Conservation (phyloP, 2,329 filamentous ascomycete species). For the Neopestalotiopsis sp. region DNA sequence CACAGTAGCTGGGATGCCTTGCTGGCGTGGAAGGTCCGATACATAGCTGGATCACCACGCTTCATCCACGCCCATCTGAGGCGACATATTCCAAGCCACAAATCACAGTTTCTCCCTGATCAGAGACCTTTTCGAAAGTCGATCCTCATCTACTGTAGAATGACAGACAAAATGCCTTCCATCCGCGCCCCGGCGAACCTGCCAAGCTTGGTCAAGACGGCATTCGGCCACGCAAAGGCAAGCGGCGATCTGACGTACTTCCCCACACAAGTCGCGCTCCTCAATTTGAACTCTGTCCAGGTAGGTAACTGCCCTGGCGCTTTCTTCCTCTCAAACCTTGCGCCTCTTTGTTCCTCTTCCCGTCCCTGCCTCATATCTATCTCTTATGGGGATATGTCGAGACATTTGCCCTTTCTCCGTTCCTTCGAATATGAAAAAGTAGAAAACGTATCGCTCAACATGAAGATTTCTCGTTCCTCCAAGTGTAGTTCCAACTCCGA, state of each 20-base stretch:
- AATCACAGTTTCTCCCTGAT: background rate
- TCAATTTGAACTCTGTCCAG: slow-evolving; percentile 48
- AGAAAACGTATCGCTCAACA: background rate
- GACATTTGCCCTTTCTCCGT: background rate
- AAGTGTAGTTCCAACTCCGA: slow-evolving; percentile 71
- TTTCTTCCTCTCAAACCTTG: background rate
- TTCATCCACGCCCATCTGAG: too few species aligned
- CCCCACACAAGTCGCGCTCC: slow-evolving; percentile 57
- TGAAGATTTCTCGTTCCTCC: too few species aligned
- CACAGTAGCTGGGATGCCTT: too few species aligned
- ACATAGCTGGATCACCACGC: too few species aligned
- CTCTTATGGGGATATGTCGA: too few species aligned
- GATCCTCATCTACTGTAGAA: background rate
- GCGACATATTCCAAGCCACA: too few species aligned
- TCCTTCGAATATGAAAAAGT: background rate
- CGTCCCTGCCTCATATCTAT: background rate
- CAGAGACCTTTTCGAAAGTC: background rate
- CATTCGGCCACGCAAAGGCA: slow-evolving; percentile 54
- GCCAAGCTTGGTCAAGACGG: slow-evolving; percentile 54
- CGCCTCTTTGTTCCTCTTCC: background rate
- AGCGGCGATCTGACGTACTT: slow-evolving; percentile 59
- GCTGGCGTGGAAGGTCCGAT: too few species aligned
- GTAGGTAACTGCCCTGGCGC: slow-evolving; percentile 39
- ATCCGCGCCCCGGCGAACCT: slow-evolving; percentile 52
- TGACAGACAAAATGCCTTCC: slow-evolving; percentile 41